Conservation (phyloP, 345 rosid species). For the Conringia planisiliqua region DNA sequence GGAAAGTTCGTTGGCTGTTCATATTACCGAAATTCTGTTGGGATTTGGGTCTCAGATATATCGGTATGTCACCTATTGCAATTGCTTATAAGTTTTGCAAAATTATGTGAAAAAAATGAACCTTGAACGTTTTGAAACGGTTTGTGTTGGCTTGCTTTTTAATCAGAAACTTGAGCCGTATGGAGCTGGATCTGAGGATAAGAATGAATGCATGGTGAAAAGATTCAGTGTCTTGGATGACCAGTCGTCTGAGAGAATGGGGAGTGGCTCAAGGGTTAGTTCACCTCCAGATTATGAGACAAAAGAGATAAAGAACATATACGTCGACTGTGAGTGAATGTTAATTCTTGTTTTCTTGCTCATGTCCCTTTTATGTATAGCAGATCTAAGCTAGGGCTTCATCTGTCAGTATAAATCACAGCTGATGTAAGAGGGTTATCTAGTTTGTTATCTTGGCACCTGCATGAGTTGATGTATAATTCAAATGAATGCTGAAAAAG, state of each 20-base stretch:
- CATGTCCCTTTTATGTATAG: neutral
- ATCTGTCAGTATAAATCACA: conserved; percentile 12
- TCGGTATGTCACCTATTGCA: conserved; percentile 44
- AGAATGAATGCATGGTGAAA: conserved; percentile 40
- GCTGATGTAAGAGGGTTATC: conserved; percentile 5
- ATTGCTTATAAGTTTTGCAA: neutral
- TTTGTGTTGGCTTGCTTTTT: neutral
- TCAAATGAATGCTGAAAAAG: no score
- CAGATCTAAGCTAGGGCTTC: conserved; percentile 18
- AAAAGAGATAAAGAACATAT: conserved; percentile 90
- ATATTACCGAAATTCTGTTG: conserved; percentile 64
- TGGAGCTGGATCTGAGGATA: conserved; percentile 45
- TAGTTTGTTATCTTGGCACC: neutral
- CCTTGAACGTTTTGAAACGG: neutral
- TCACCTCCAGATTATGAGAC: conserved; percentile 63
- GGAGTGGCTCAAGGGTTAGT: conserved; percentile 42
- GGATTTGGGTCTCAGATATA: conserved; percentile 80
- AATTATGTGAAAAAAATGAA: neutral
- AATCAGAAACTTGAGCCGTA: conserved; percentile 74
- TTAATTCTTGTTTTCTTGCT: neutral
- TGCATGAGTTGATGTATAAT: no score
- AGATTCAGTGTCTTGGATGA: conserved; percentile 41
- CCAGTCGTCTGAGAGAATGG: conserved; percentile 44
- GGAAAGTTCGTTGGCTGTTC: conserved; percentile 91
- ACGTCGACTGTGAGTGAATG: conserved; percentile 78